Conservation (phyloP, 1,284 basidiomycete species). For the Ganoderma leucocontextum region DNA sequence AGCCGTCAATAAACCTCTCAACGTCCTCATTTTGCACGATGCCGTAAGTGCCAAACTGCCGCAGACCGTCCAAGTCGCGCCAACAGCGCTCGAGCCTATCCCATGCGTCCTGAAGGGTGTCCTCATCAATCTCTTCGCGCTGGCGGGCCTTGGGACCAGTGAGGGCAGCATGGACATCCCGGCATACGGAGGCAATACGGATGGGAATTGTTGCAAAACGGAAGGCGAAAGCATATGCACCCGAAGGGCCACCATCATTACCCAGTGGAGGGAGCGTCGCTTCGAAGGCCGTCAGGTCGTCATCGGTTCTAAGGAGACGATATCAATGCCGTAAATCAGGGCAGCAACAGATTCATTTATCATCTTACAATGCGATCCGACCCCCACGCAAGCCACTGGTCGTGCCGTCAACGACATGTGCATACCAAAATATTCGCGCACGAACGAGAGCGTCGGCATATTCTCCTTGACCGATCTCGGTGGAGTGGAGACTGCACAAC, state of each 20-base stretch:
- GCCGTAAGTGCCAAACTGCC: conserved; percentile 47
- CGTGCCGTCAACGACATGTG: conserved; percentile 83
- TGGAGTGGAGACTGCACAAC: conserved; percentile 65
- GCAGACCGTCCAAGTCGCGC: conserved; percentile 80
- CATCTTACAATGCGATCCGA: conserved; percentile 72
- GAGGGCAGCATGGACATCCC: conserved; percentile 76
- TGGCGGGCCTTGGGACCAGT: conserved; percentile 78
- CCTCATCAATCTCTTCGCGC: conserved; percentile 65
- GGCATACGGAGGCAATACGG: conserved; percentile 74
- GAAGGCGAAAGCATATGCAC: conserved; percentile 48
- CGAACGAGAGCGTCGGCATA: conserved; percentile 71
- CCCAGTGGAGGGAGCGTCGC: conserved; percentile 59
- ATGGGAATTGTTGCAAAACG: conserved; percentile 70
- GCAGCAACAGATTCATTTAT: conserved; percentile 12
- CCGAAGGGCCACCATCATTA: conserved; percentile 41
- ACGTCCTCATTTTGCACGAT: conserved; percentile 63
- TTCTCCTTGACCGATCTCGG: conserved; percentile 59
- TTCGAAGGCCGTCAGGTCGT: conserved; percentile 77
- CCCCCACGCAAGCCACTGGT: conserved; percentile 82
- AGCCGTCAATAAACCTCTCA: conserved; percentile 71
- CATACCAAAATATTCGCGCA: conserved; percentile 87
- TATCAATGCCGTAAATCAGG: conserved; percentile 21
- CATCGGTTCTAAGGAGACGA: conserved; percentile 57
- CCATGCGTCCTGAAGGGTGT: conserved; percentile 78
- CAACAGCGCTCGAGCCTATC: conserved; percentile 80